Conservation (phyloP, 768 basidiomycete species). For the Serendipita sp. region DNA sequence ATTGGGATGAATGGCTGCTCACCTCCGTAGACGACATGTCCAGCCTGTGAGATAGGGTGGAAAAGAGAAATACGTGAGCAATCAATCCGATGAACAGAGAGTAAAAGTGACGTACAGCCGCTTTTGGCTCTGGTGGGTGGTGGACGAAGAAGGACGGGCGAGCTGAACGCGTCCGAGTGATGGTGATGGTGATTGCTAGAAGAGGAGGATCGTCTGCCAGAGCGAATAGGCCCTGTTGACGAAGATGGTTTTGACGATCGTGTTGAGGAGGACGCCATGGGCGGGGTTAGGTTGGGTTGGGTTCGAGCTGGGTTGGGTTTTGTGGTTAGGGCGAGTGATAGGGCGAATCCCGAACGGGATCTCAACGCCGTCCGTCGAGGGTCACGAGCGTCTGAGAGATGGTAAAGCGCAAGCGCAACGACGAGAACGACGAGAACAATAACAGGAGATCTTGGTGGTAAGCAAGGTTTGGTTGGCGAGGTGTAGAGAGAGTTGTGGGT, state of each 20-base stretch:
- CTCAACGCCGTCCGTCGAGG: too few species aligned
- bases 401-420: too few species aligned
- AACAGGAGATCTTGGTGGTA: too few species aligned
- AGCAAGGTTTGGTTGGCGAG: too few species aligned
- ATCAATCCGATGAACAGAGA: background rate
- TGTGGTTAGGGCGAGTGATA: too few species aligned
- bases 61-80: background rate
- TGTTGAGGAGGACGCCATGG: background rate
- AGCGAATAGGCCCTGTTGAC: background rate
- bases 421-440: too few species aligned
- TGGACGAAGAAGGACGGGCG: background rate
- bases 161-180: constrained; percentile 46
- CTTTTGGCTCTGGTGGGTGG: constrained; percentile 7
- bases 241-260: background rate
- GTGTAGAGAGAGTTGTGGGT: too few species aligned
- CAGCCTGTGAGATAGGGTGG: constrained; percentile 22
- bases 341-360: too few species aligned
- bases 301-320: too few species aligned
- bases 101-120: background rate
- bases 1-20: too few species aligned
- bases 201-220: background rate
- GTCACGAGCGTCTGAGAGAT: too few species aligned
- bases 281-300: background rate
- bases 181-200: too few species aligned
- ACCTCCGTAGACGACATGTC: constrained; percentile 73